These are phyloP conservation scores for Sporothrix humicola DNA, from an alignment of 2,329 filamentous ascomycete species.

Conservation along the genomic window DNA sequence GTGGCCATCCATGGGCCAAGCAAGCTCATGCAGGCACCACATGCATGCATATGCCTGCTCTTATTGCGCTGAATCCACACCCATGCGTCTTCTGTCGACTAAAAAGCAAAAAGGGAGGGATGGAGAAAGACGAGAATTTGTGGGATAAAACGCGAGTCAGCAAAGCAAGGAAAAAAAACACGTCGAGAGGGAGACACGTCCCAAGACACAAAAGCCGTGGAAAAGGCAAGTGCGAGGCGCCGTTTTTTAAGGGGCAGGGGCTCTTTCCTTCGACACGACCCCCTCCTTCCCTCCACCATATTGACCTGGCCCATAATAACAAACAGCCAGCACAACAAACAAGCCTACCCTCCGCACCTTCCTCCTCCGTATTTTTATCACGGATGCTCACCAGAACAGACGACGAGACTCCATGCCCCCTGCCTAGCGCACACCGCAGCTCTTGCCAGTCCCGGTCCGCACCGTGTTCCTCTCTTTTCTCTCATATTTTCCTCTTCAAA, in stretches of 20 bases:
- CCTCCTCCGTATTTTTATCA: constrained; percentile 32
- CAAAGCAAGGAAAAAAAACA: constrained; percentile 9
- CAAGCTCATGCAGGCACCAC: constrained; percentile 30
- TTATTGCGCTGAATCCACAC: constrained; percentile 29
- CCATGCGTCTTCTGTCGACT: constrained; percentile 8
- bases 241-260: constrained; percentile 26
- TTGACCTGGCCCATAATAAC: constrained; percentile 13
- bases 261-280: constrained; percentile 10
- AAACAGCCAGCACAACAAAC: constrained; percentile 25
- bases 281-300: constrained; percentile 4
- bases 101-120: constrained; percentile 22
- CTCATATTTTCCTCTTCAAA: constrained; percentile 7
- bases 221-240: constrained; percentile 26
- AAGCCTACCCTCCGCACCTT: constrained; percentile 22
- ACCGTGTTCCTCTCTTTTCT: background rate
- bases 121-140: background rate
- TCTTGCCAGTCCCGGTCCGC: constrained; percentile 26
- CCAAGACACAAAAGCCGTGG: constrained; percentile 13
- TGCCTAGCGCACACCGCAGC: constrained; percentile 32
- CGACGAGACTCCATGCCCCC: constrained; percentile 22
- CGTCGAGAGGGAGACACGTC: constrained; percentile 21
- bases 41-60: constrained; percentile 29
- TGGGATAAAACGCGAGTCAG: constrained; percentile 21
- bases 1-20: constrained; percentile 2
- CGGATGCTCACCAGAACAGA: constrained; percentile 15